Percentiles rank a stretch among this genome's conserved stretches.
Conservation (phyloP, 2,329 filamentous ascomycete genomes). For the Sporothrix inflata region DNA sequence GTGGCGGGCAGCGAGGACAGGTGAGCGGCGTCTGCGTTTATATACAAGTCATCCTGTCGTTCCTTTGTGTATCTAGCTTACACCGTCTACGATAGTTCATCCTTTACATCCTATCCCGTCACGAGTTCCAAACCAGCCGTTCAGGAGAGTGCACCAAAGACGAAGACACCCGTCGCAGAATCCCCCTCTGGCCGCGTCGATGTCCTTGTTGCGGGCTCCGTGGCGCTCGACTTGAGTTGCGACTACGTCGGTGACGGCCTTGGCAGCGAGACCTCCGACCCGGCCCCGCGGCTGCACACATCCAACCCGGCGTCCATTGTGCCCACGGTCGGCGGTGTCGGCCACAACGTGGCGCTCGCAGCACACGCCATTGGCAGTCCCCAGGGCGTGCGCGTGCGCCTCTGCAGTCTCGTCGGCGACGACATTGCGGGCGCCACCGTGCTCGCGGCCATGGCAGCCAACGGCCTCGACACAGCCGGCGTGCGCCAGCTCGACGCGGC, state of each 20-base stretch:
- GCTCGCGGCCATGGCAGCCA: constrained; percentile 64
- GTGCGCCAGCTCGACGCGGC: constrained; percentile 58
- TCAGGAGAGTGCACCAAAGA: neutral
- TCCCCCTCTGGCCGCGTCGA: constrained; percentile 48
- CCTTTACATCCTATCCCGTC: constrained; percentile 25
- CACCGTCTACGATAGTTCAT: neutral
- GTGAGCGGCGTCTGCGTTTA: neutral
- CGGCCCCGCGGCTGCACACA: constrained; percentile 65
- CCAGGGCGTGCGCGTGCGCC: constrained; percentile 57
- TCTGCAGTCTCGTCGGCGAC: constrained; percentile 81
- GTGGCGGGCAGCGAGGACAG: constrained; percentile 21
- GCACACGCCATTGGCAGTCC: constrained; percentile 67
- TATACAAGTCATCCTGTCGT: neutral
- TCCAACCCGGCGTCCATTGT: constrained; percentile 83
- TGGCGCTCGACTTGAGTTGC: constrained; percentile 86
- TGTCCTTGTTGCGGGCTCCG: constrained; percentile 86
- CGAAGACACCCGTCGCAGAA: neutral
- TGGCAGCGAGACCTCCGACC: constrained; percentile 35
- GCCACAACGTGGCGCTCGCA: constrained; percentile 86
- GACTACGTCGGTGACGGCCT: constrained; percentile 58
- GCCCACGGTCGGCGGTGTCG: constrained; percentile 88
- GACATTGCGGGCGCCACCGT: constrained; percentile 79
- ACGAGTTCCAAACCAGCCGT: neutral
- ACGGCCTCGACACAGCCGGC: constrained; percentile 66
- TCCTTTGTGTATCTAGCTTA: constrained; percentile 6